Evolutionary conservation across 192 early-diverging fungal species (phyloP).

Genomic region (Physocladia obscura): DNA sequence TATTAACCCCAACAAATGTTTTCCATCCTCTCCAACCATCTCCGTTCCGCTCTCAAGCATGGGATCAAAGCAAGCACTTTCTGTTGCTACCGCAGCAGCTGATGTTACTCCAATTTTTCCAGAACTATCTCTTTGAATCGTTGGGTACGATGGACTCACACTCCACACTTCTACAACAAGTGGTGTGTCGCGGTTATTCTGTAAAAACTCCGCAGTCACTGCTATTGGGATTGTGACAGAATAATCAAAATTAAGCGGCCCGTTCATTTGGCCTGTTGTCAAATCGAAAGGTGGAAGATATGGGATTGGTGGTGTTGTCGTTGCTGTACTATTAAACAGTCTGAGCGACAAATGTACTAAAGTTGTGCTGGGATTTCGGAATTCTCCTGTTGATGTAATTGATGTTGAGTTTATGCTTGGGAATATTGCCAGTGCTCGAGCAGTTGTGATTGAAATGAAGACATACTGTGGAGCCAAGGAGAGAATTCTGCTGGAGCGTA

Average conservation of each 20-base stretch:
- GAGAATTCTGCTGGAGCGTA: neutral
- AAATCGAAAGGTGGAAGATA: constrained; percentile 44
- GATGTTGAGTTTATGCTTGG: neutral
- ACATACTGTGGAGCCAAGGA: constrained; percentile 36
- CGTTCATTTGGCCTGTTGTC: constrained; percentile 31
- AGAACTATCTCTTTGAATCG: too few relatives aligned
- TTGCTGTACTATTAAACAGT: constrained; percentile 32
- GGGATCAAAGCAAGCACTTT: neutral
- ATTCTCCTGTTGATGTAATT: neutral
- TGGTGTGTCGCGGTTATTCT: constrained; percentile 14
- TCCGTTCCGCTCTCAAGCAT: neutral
- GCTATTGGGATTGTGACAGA: constrained; percentile 40
- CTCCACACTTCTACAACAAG: constrained; percentile 41
- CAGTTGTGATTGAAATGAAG: constrained; percentile 32
- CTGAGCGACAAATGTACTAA: constrained; percentile 33
- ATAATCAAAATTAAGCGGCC: constrained; percentile 38
- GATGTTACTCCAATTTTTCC: neutral
- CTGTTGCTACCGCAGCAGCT: neutral
- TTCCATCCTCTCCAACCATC: constrained; percentile 6
- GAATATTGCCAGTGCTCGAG: constrained; percentile 34
- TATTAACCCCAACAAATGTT: constrained; percentile 13
- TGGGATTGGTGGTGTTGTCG: constrained; percentile 36
- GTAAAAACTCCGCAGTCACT: constrained; percentile 29
- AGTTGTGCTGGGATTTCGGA: too few relatives aligned
- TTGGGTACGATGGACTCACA: constrained; percentile 1